Evolutionary conservation across 306 rosid species (phyloP).

Genomic region (Heteromeles arbutifolia): DNA sequence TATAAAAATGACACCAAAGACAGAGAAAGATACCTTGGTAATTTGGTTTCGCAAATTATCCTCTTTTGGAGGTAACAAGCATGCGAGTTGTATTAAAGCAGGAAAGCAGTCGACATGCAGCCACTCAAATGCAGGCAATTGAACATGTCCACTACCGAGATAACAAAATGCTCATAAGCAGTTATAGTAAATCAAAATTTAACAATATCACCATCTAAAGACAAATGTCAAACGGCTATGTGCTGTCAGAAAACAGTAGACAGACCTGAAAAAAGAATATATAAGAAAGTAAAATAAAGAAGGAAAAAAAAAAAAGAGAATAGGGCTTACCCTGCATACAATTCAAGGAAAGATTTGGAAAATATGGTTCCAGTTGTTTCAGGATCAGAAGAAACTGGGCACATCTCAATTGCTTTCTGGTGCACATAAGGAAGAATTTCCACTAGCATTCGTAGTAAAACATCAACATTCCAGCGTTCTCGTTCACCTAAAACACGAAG

Average conservation of each 20-base stretch:
- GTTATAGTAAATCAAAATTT: constrained; percentile 19
- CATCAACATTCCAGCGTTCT: constrained; percentile 92
- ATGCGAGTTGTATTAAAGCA: constrained; percentile 68
- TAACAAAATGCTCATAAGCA: constrained; percentile 23
- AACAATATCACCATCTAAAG: constrained; percentile 8
- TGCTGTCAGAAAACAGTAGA: neutral
- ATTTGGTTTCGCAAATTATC: constrained; percentile 71
- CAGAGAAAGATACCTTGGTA: constrained; percentile 49
- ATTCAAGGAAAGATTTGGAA: constrained; percentile 67
- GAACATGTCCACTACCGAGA: constrained; percentile 62
- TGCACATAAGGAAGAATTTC: constrained; percentile 63
- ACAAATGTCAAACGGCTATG: constrained; percentile 13
- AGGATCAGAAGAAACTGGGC: constrained; percentile 59
- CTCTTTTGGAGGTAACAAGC: constrained; percentile 87
- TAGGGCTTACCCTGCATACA: constrained; percentile 66
- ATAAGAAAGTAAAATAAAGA: neutral
- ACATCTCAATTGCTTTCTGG: constrained; percentile 63
- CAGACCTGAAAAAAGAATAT: neutral
- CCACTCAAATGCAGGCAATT: constrained; percentile 93
- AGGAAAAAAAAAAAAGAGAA: neutral
- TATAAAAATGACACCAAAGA: neutral
- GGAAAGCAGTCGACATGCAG: constrained; percentile 87
- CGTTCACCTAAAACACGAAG: constrained; percentile 88
- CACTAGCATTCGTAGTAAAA: constrained; percentile 63
- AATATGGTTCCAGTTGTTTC: constrained; percentile 47